These are phyloP conservation scores for Acer saccharum DNA, from an alignment of 345 rosid species.

Conservation along the genomic window DNA sequence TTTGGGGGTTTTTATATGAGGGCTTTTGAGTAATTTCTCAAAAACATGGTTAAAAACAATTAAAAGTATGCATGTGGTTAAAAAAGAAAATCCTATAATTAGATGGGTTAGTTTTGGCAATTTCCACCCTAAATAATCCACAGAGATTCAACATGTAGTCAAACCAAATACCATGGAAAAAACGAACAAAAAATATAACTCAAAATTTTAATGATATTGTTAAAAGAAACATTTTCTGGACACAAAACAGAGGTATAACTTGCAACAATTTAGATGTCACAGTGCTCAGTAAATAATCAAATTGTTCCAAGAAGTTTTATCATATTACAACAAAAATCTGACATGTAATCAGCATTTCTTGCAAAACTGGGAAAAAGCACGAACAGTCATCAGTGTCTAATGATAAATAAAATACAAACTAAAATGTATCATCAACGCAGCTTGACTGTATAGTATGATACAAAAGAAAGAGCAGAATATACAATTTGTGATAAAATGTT, in stretches of 20 bases:
- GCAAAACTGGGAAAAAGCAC: too few species aligned
- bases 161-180: too few species aligned
- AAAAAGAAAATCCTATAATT: too few species aligned
- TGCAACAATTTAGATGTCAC: not conserved
- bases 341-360: not conserved
- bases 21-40: too few species aligned
- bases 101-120: too few species aligned
- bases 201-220: slow-evolving; percentile 5
- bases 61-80: too few species aligned
- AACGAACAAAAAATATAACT: not conserved
- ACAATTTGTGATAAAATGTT: not conserved
- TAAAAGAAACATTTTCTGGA: not conserved
- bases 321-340: not conserved
- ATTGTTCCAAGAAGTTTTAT: not conserved
- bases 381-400: not conserved
- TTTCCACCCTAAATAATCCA: too few species aligned
- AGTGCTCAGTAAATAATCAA: not conserved
- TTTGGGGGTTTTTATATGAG: too few species aligned
- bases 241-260: not conserved
- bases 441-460: not conserved
- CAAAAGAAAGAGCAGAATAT: not conserved
- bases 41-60: too few species aligned
- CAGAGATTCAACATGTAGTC: not conserved
- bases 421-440: not conserved
- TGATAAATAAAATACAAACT: not conserved